Evolutionary conservation across 2,329 filamentous ascomycete species (phyloP).

Genomic region (Colletotrichum incanum): DNA sequence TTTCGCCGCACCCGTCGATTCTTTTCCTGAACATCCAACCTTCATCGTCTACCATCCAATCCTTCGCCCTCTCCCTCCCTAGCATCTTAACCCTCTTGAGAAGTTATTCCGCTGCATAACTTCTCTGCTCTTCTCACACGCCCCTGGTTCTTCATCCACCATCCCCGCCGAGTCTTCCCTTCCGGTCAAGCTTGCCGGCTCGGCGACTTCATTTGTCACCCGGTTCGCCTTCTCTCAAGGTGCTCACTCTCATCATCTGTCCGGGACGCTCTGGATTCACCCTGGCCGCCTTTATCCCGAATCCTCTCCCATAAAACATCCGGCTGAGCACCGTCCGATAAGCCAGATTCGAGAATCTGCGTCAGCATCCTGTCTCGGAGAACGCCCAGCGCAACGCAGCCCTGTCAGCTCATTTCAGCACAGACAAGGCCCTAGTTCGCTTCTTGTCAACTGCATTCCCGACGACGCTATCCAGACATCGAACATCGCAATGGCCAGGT

Average conservation of each 20-base stretch:
- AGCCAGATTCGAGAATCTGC: slow-evolving; percentile 14
- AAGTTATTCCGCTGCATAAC: slow-evolving; percentile 16
- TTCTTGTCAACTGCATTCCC: not conserved
- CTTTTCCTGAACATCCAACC: not conserved
- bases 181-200: not conserved
- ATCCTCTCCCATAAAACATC: slow-evolving; percentile 31
- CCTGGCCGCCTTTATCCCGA: not conserved
- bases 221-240: slow-evolving; percentile 30
- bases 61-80: not conserved
- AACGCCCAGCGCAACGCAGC: not conserved
- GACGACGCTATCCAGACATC: not conserved
- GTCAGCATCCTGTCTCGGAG: slow-evolving; percentile 16
- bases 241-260: slow-evolving; percentile 14
- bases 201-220: slow-evolving; percentile 1
- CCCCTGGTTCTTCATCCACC: not conserved
- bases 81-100: slow-evolving; percentile 2
- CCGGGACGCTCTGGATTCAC: not conserved
- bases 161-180: not conserved
- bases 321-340: slow-evolving; percentile 12
- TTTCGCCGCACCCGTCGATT: slow-evolving; percentile 7
- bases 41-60: not conserved
- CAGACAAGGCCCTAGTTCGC: slow-evolving; percentile 2
- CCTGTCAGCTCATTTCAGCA: not conserved
- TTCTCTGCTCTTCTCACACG: not conserved
- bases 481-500: slow-evolving; percentile 26